Percentiles rank a stretch among this genome's conserved stretches.
Evolutionary conservation across 1,139 yeast genomes (phyloP).

Genomic region (Pichia sp.): DNA sequence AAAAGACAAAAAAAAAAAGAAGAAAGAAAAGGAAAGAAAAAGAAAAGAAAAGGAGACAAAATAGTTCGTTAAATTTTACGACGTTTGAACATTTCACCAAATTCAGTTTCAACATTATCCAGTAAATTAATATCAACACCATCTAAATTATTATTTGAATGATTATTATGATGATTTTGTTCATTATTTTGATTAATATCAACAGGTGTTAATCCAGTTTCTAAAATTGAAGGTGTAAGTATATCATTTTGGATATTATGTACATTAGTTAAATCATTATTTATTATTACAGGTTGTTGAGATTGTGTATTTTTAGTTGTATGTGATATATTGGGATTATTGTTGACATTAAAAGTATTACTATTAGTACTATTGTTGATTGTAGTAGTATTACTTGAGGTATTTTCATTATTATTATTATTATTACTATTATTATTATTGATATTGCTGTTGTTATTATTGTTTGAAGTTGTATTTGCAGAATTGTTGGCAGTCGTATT

Average conservation of each 20-base stretch:
- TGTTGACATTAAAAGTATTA: background rate
- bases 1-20: background rate
- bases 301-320: background rate
- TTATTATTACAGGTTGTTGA: background rate
- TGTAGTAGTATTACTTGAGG: background rate
- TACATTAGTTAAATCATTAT: conserved; percentile 1
- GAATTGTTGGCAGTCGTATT: background rate
- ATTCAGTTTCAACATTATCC: conserved; percentile 5
- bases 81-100: conserved; percentile 8
- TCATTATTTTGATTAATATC: background rate
- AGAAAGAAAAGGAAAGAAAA: background rate
- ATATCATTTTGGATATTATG: conserved; percentile 4
- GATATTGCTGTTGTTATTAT: too few species aligned
- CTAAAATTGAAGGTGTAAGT: conserved; percentile 8
- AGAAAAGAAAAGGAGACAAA: too few species aligned
- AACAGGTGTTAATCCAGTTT: conserved; percentile 11
- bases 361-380: background rate
- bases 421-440: background rate
- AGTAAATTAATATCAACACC: conserved; percentile 3
- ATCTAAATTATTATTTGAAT: background rate
- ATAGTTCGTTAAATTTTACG: conserved; percentile 2
- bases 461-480: too few species aligned
- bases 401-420: background rate
- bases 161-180: background rate
- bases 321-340: background rate